Percentiles rank a stretch among this genome's conserved stretches.
Conservation (phyloP, 305 asterid species). For the Fraxinus angustifolia region DNA sequence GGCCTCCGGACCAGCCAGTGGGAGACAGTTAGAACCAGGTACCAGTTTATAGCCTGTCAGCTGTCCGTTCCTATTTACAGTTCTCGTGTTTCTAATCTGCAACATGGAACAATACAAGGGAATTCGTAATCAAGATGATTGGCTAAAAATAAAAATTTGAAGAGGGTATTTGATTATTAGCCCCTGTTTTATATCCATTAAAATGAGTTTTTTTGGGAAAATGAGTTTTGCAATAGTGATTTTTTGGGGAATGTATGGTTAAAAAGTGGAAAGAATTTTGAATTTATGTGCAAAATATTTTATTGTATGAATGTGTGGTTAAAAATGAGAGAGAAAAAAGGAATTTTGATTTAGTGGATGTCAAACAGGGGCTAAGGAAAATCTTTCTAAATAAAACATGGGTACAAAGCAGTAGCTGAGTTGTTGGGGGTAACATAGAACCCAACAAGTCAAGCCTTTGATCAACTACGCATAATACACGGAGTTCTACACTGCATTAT, state of each 20-base stretch:
- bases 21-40: constrained; percentile 89
- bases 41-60: constrained; percentile 88
- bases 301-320: background rate
- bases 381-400: background rate
- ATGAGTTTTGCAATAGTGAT: background rate
- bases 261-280: background rate
- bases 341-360: background rate
- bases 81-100: constrained; percentile 87
- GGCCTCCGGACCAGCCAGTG: constrained; percentile 88
- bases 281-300: background rate
- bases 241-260: background rate
- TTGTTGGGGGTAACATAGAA: background rate
- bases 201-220: background rate
- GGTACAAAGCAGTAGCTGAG: background rate
- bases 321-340: background rate
- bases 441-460: background rate
- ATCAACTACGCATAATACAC: background rate
- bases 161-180: background rate
- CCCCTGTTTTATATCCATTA: background rate
- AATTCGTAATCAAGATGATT: constrained; percentile 2
- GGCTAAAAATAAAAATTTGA: background rate
- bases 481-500: background rate
- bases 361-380: background rate
- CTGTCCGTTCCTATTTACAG: constrained; percentile 80
- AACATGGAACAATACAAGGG: constrained; percentile 13